Evolutionary conservation across 1,139 yeast species (phyloP), one percentile per base, ranked within the genome.

Genomic region (Candida labiduridarum): DNA sequence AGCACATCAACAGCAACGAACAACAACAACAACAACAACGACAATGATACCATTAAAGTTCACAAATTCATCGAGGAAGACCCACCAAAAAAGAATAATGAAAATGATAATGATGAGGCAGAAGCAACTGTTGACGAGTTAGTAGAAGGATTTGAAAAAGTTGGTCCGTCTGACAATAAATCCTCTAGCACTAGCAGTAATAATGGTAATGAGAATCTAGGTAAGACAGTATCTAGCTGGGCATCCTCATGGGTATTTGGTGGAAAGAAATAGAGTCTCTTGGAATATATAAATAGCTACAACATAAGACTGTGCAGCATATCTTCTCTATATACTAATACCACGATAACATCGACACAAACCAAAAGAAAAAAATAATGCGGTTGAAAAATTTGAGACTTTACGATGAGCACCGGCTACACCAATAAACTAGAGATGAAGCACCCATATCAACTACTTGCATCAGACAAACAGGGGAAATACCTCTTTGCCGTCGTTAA

Each of bases 401-500:
- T 25, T n/a, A 38, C 35, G 44, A 41, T 41, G 44, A 41, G 44
- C 42, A 10, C 8, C 8, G 2, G 15, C 22, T 27, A 18, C 6
- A 27, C 33, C 33, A 27, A 27, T 14, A 14, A 16, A 19, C 30
- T 14, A 40, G n/a, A 36, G 7, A 77, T 85, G 83, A 83, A 83
- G 61, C 92, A 87, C 60, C 94, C 94, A 31, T 81, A 82, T 62
- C 92, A 86, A 61, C 73, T 80, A 44, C 64, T 84, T 3, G 62
- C 76, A 8, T 60, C 79, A 16, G 78, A 72, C 58, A 60, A 62
- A 8, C 63, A 68, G 22, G 83, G 84, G 1, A 65, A 72, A 2
- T 67, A 76, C 39, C 63, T 87, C 18, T 85, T 80, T 65, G 77
- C 80, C 0, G 74, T 86, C 0, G 79, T 82, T 2, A 83, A 84